Evolutionary conservation across 2,329 filamentous ascomycete species (phyloP), one percentile per base, ranked within the genome.

Genomic region (Fusarium falciforme): DNA sequence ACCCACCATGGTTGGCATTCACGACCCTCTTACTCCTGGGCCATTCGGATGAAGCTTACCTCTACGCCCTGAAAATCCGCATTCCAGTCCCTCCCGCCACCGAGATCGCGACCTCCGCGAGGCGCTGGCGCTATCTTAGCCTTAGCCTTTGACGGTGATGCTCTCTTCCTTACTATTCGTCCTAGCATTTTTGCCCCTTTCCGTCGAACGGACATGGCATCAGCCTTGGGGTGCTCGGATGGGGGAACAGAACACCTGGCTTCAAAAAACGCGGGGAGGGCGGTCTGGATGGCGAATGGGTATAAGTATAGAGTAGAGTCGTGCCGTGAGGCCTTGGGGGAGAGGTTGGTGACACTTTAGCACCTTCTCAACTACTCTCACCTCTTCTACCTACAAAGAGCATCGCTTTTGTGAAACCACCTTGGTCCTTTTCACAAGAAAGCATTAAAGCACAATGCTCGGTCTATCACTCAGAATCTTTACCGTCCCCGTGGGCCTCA

Each of bases 391-490:
- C 35, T n/a, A 35, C 20, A 16, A 33, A 16, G 16, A 35, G 5
- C 31, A 36, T 40, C 31, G 59, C n/a, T 5, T 16, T 25, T 17
- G n/a, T 31, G 16, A 35, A 40, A 3, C 7, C 36, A 40, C n/a
- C n/a, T 20, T 10, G 6, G 22, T 40, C 2, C 12, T 35, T 35
- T 35, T 35, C 33, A 35, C 33, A 35, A 17, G 1, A 9, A n/a
- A 22, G 1, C 6, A 42, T 17, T 33, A 6, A 27, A 31, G n/a
- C 8, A 73, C 17, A 12, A 79, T 79, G 77, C 64, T 79, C 52
- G 76, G 76, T 5, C 17, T 79, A 8, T 68, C 60, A 8, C 69
- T 76, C 22, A 44, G 66, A 10, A 40, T 69, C 16, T 77, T 77
- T 16, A 54, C 70, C 44, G 70, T 72, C 54, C 75, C 76, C 40